These are phyloP conservation scores for Albatrellus ellisii DNA, from an alignment of 768 basidiomycete species.

Conservation along the genomic window DNA sequence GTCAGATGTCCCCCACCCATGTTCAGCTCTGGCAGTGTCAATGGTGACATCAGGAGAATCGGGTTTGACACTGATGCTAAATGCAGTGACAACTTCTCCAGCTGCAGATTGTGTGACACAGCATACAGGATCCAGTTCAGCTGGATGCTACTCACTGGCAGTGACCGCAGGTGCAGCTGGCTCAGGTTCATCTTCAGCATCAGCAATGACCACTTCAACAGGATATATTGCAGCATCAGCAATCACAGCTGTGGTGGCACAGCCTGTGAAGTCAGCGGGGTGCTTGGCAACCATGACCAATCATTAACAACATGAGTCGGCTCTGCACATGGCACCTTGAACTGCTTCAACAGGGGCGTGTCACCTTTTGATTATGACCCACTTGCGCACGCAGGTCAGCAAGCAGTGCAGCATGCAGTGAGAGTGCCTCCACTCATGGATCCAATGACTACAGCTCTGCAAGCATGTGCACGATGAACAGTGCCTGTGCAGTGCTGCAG, in stretches of 20 bases:
- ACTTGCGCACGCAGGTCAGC: no score
- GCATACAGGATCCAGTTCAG: conserved; percentile 62
- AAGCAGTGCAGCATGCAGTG: no score
- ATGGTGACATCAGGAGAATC: conserved; percentile 45
- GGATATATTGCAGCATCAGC: conserved; percentile 55
- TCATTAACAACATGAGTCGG: conserved; percentile 39
- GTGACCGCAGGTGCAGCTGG: conserved; percentile 48
- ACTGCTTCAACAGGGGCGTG: conserved; percentile 61
- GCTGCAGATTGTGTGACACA: conserved; percentile 39
- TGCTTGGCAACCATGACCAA: conserved; percentile 66
- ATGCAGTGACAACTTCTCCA: conserved; percentile 46
- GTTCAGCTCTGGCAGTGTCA: conserved; percentile 40
- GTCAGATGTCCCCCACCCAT: conserved; percentile 60
- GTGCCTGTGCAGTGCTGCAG: no score
- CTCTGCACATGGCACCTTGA: conserved; percentile 65
- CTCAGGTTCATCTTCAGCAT: conserved; percentile 49
- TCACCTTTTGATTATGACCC: no score
- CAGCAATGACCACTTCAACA: conserved; percentile 69
- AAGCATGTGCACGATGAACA: no score
- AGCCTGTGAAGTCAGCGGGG: conserved; percentile 20
- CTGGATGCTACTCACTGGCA: conserved; percentile 48
- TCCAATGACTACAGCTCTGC: no score
- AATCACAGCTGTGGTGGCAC: conserved; percentile 36
- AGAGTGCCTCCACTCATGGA: no score
- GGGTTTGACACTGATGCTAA: conserved; percentile 47